These are phyloP conservation scores for Phaseolus coccineus DNA, from an alignment of 331 rosid species.

Conservation along the genomic window DNA sequence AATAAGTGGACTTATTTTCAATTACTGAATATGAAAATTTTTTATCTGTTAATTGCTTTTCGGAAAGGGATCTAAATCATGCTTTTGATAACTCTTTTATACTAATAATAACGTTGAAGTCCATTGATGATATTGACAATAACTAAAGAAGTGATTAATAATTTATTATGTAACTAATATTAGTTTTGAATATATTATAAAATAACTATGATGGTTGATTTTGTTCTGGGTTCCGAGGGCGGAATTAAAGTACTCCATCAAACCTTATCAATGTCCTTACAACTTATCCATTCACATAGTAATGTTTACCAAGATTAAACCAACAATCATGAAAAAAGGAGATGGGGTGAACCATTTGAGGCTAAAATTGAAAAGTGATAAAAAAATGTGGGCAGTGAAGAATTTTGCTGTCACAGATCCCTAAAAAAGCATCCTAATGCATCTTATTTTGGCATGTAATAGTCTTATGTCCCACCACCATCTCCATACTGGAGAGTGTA, in stretches of 20 bases:
- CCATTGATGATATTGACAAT: no score
- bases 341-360: constrained; percentile 30
- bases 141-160: no score
- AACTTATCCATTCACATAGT: constrained; percentile 61
- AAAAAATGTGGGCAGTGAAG: constrained; percentile 78
- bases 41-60: background rate
- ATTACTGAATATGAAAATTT: background rate
- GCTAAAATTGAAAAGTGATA: constrained; percentile 59
- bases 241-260: constrained; percentile 18
- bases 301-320: constrained; percentile 47
- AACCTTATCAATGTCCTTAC: constrained; percentile 89
- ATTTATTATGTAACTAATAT: no score
- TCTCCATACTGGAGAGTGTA: constrained; percentile 94
- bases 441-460: constrained; percentile 72
- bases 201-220: no score
- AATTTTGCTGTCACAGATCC: constrained; percentile 62
- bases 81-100: no score
- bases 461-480: constrained; percentile 94
- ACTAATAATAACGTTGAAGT: no score
- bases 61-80: no score
- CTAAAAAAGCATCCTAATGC: constrained; percentile 63
- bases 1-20: constrained; percentile 4
- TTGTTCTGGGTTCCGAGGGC: no score
- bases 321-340: background rate
- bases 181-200: no score